phyloP scores from a whole-genome alignment of 139 green algal genomes.

The Tetradesmus lagerheimii region DNA sequence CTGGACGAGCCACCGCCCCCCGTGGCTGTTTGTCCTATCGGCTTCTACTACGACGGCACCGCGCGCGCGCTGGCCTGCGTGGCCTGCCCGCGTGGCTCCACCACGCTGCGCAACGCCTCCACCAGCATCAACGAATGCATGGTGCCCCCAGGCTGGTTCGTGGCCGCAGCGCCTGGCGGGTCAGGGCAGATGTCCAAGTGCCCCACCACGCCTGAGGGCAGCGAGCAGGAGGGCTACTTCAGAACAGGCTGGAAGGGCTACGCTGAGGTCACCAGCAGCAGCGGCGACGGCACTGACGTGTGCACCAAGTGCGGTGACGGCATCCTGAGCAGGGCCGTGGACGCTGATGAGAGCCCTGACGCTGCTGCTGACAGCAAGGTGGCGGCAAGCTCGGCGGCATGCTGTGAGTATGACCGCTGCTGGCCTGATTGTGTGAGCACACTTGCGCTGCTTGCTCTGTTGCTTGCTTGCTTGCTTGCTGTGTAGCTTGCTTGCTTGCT shows the following conservation, averaged over 20 bases:
- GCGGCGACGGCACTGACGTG: not conserved
- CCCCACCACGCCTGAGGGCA: not conserved
- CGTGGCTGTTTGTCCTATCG: not conserved
- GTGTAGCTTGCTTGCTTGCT: too few species aligned
- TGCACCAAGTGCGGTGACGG: not conserved
- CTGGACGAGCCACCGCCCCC: not conserved
- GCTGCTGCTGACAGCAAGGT: not conserved
- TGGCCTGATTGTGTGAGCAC: too few species aligned
- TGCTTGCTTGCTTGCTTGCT: not conserved
- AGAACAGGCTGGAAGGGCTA: not conserved
- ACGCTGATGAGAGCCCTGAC: not conserved
- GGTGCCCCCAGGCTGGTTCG: slow-evolving; percentile 6
- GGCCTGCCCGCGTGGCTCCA: not conserved
- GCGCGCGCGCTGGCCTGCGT: not conserved
- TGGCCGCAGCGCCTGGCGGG: not conserved
- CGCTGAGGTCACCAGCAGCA: not conserved
- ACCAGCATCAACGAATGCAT: not conserved
- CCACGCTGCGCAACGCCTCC: not conserved
- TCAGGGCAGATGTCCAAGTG: not conserved
- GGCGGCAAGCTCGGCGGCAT: not conserved
- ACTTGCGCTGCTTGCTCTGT: not conserved
- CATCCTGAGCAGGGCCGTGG: not conserved
- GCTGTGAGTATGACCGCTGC: not conserved
- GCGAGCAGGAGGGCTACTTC: not conserved
- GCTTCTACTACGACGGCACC: not conserved